A percentile compares a stretch with the other conserved stretches of the same genome.
These are phyloP conservation scores for Sporisorium exsertum DNA, from an alignment of 1,284 basidiomycete genomes.

Conservation along the genomic window DNA sequence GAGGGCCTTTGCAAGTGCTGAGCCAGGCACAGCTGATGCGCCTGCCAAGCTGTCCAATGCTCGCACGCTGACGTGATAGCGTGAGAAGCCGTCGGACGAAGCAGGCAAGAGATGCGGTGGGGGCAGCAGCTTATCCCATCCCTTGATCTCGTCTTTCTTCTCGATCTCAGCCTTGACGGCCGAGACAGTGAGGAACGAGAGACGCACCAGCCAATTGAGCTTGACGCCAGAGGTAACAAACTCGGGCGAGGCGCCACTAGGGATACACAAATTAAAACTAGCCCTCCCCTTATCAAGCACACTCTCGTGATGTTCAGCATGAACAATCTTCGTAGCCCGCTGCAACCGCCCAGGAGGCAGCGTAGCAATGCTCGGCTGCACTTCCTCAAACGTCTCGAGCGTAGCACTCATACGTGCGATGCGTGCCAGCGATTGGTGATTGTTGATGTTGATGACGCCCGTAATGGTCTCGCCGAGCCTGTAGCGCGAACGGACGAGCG, in stretches of 20 bases:
- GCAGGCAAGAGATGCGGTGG: conserved; percentile 53
- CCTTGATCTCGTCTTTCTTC: neutral
- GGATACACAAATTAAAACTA: conserved; percentile 54
- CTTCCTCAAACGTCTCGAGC: conserved; percentile 65
- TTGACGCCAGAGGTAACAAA: conserved; percentile 64
- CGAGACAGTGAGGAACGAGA: conserved; percentile 61
- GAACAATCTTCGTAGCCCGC: conserved; percentile 51
- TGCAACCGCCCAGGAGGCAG: conserved; percentile 52
- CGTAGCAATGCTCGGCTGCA: conserved; percentile 56
- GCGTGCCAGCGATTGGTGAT: conserved; percentile 38
- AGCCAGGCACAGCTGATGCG: conserved; percentile 7
- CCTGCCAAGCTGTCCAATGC: conserved; percentile 45
- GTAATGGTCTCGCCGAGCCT: conserved; percentile 66
- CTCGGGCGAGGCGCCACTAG: conserved; percentile 62
- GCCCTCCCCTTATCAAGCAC: conserved; percentile 61
- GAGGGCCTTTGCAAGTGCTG: conserved; percentile 5
- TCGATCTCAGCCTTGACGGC: neutral
- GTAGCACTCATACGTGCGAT: conserved; percentile 60
- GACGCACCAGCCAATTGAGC: conserved; percentile 58
- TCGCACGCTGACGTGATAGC: conserved; percentile 56
- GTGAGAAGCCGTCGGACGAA: conserved; percentile 55
- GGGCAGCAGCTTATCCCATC: conserved; percentile 19
- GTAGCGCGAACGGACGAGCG: conserved; percentile 59
- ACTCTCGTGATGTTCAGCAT: conserved; percentile 62
- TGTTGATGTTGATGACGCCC: conserved; percentile 64